These are phyloP conservation scores for Sugiyamaella qingdaonensis DNA, from an alignment of 805 yeast species.

Conservation along the genomic window DNA sequence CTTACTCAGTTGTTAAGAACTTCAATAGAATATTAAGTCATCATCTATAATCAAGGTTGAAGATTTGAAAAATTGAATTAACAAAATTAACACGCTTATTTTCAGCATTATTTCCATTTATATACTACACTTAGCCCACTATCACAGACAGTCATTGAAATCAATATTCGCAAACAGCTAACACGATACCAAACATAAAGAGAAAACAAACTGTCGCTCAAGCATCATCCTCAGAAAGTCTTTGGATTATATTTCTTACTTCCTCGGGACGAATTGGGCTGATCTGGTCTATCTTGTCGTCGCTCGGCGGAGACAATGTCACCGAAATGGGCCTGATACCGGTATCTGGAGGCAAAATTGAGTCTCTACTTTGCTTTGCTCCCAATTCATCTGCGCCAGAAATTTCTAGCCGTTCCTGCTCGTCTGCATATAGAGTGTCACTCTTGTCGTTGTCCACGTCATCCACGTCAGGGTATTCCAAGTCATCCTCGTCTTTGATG, in stretches of 20 bases:
- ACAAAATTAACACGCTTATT: too few relatives aligned
- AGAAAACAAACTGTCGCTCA: too few relatives aligned
- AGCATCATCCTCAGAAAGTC: not conserved
- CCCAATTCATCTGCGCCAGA: not conserved
- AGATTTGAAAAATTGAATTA: too few relatives aligned
- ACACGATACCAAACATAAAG: too few relatives aligned
- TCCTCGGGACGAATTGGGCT: not conserved
- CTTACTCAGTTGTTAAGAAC: too few relatives aligned
- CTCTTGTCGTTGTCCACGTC: conserved; percentile 3
- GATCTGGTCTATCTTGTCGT: not conserved
- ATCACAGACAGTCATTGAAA: too few relatives aligned
- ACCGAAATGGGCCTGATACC: conserved; percentile 3
- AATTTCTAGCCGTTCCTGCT: not conserved
- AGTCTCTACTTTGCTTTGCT: conserved; percentile 1
- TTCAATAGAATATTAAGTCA: too few relatives aligned
- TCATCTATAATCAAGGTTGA: too few relatives aligned
- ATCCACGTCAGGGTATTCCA: not conserved
- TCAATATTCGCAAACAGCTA: too few relatives aligned
- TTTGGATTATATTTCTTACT: not conserved
- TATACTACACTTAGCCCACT: too few relatives aligned
- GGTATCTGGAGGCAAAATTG: not conserved
- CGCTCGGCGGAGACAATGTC: not conserved
- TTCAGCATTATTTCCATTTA: too few relatives aligned
- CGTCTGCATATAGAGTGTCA: conserved; percentile 9
- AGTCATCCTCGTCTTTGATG: not conserved